Conservation (phyloP, 179 eudicot genomes). For the Drosera spatulata region DNA sequence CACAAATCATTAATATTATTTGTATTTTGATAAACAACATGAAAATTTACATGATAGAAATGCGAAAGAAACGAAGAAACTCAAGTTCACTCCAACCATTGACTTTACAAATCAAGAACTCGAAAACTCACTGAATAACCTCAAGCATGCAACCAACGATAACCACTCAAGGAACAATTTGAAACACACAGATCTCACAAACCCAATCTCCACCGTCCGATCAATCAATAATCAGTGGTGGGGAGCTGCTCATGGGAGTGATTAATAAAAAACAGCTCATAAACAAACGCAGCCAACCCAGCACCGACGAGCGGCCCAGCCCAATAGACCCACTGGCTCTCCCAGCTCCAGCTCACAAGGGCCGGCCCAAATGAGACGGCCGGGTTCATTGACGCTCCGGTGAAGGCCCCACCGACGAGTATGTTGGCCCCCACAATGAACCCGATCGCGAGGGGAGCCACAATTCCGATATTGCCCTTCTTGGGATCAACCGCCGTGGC, state of each 20-base stretch:
- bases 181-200: background rate
- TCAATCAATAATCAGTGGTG: background rate
- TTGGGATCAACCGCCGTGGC: constrained; percentile 37
- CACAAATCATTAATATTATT: too few relatives aligned
- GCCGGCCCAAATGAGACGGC: constrained; percentile 43
- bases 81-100: too few relatives aligned
- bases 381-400: constrained; percentile 41
- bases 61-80: too few relatives aligned
- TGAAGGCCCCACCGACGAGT: constrained; percentile 35
- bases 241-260: constrained; percentile 14
- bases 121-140: too few relatives aligned
- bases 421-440: constrained; percentile 38
- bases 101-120: too few relatives aligned
- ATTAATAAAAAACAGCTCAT: constrained; percentile 25
- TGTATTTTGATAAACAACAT: too few relatives aligned
- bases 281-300: constrained; percentile 29
- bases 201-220: background rate
- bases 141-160: too few relatives aligned
- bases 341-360: constrained; percentile 35
- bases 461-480: constrained; percentile 31
- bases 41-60: too few relatives aligned
- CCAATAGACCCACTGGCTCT: constrained; percentile 40
- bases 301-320: constrained; percentile 32
- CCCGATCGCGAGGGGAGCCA: constrained; percentile 40
- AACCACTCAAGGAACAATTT: background rate